Conservation (phyloP, 2,329 filamentous ascomycete species). For the Camillea tinctor region DNA sequence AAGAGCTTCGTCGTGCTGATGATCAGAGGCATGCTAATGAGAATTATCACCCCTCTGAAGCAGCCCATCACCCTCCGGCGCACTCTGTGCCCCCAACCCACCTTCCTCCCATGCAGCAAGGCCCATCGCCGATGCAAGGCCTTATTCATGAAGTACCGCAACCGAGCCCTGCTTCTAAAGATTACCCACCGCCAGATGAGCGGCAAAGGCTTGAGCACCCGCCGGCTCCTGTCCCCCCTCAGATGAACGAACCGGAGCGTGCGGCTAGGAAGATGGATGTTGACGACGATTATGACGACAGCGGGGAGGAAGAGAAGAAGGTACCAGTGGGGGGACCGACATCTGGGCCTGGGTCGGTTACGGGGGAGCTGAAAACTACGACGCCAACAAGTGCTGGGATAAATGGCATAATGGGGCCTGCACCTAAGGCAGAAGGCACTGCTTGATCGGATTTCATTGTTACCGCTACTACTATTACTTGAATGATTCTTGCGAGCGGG, state of each 20-base stretch:
- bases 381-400: conserved; percentile 48
- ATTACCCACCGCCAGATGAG: conserved; percentile 56
- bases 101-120: conserved; percentile 63
- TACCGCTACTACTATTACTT: not conserved
- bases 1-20: conserved; percentile 52
- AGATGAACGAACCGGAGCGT: conserved; percentile 70
- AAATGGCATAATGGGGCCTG: conserved; percentile 47
- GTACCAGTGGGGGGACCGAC: conserved; percentile 40
- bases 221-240: conserved; percentile 43
- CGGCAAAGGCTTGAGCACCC: conserved; percentile 49
- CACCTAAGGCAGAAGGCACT: conserved; percentile 46
- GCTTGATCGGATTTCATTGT: conserved; percentile 10
- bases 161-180: conserved; percentile 49
- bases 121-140: conserved; percentile 53
- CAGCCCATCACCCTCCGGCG: conserved; percentile 77
- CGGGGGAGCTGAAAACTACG: conserved; percentile 53
- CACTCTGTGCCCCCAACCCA: conserved; percentile 55
- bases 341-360: conserved; percentile 41
- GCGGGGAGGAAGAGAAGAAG: conserved; percentile 81
- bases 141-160: conserved; percentile 51
- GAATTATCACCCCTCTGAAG: conserved; percentile 87
- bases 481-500: conserved; percentile 10
- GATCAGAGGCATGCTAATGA: conserved; percentile 71
- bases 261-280: conserved; percentile 95
- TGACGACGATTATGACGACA: conserved; percentile 96